Evolutionary conservation across 2,329 filamentous ascomycete species (phyloP).

Genomic region (Alternaria brassicicola): DNA sequence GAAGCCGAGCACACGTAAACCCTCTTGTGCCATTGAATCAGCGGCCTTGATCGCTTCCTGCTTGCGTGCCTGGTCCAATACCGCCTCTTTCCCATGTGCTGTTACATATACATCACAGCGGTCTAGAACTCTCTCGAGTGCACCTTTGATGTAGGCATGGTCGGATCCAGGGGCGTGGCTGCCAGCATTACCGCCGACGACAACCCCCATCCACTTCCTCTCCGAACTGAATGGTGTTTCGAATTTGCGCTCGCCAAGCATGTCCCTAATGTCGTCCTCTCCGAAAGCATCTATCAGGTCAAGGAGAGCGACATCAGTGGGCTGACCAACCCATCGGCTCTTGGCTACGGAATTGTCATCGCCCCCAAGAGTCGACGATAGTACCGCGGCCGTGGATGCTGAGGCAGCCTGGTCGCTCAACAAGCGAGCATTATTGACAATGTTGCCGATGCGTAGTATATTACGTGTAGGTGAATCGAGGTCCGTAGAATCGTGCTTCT

Average conservation of each 20-base stretch:
- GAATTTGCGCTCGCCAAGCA: slow-evolving; percentile 77
- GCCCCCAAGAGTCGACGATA: slow-evolving; percentile 79
- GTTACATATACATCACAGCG: slow-evolving; percentile 92
- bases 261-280: slow-evolving; percentile 88
- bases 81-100: slow-evolving; percentile 82
- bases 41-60: slow-evolving; percentile 79
- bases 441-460: slow-evolving; percentile 89
- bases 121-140: slow-evolving; percentile 82
- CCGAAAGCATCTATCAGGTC: slow-evolving; percentile 90
- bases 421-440: slow-evolving; percentile 91
- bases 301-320: slow-evolving; percentile 95
- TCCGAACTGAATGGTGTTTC: slow-evolving; percentile 97
- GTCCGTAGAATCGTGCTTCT: slow-evolving; percentile 58
- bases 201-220: slow-evolving; percentile 98
- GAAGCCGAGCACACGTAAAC: slow-evolving; percentile 89
- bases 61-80: slow-evolving; percentile 76
- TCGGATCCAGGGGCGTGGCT: slow-evolving; percentile 67
- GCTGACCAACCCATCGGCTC: slow-evolving; percentile 94
- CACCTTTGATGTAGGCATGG: slow-evolving; percentile 93
- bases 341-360: slow-evolving; percentile 66
- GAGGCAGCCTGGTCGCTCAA: slow-evolving; percentile 74
- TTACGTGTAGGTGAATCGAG: slow-evolving; percentile 77
- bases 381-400: slow-evolving; percentile 74
- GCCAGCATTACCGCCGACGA: slow-evolving; percentile 63
- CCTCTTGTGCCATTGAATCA: slow-evolving; percentile 84